Percentiles rank a stretch among this genome's conserved stretches.
These are phyloP conservation scores for Candida hispaniensis DNA, from an alignment of 805 yeast species.

Conservation along the genomic window DNA sequence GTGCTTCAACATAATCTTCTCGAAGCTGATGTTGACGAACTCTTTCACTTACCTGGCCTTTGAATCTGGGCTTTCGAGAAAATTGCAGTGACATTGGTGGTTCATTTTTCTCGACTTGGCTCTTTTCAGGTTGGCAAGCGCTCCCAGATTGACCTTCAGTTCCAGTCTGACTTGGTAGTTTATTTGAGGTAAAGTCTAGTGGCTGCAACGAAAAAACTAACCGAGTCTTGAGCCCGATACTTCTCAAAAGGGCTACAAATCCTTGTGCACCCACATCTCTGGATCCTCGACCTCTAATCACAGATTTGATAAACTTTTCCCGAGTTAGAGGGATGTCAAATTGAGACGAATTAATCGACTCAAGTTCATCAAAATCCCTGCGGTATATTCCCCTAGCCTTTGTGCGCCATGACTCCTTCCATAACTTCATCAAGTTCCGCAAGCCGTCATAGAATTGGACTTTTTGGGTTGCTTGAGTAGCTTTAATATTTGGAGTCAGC, in stretches of 20 bases:
- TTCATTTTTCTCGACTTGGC: no score
- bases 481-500: conserved; percentile 38
- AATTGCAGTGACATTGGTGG: no score
- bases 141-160: no score
- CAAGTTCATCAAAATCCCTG: conserved; percentile 41
- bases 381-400: conserved; percentile 32
- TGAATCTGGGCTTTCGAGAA: no score
- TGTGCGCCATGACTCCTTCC: conserved; percentile 47
- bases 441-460: conserved; percentile 68
- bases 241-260: conserved; percentile 62
- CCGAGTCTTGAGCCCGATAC: conserved; percentile 61
- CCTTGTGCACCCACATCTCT: conserved; percentile 80
- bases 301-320: conserved; percentile 35
- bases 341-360: conserved; percentile 17
- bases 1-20: conserved; percentile 17
- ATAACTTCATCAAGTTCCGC: conserved; percentile 51
- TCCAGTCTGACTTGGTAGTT: no score
- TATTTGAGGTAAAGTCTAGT: conserved; percentile 56
- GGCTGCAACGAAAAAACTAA: conserved; percentile 80
- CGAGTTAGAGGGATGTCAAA: conserved; percentile 4
- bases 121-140: no score
- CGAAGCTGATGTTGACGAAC: conserved; percentile 4
- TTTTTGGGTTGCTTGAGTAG: conserved; percentile 41
- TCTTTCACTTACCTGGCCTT: conserved; percentile 11
- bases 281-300: conserved; percentile 49